Evolutionary conservation across 176 grass and related monocot species (phyloP).

Genomic region (Thalia dealbata): DNA sequence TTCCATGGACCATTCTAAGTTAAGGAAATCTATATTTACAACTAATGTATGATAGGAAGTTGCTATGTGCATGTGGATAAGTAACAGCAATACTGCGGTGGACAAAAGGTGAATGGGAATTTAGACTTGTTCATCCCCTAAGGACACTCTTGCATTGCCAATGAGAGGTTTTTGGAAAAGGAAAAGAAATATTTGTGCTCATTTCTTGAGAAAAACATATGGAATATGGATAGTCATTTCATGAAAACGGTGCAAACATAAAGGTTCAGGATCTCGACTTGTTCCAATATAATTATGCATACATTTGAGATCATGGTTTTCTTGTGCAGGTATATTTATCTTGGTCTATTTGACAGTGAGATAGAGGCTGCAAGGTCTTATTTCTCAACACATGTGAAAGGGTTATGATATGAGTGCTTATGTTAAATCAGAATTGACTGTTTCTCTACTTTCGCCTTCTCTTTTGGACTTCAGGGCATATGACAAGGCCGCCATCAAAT

Average conservation of each 20-base stretch:
- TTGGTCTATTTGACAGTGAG: conserved; percentile 94
- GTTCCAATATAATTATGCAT: too few relatives aligned
- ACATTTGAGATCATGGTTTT: too few relatives aligned
- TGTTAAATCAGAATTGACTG: neutral
- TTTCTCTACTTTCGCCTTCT: conserved; percentile 7
- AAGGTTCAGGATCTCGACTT: too few relatives aligned
- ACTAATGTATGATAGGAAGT: neutral
- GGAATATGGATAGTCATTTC: too few relatives aligned
- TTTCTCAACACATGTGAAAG: neutral
- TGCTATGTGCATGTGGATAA: neutral
- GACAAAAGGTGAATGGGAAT: too few relatives aligned
- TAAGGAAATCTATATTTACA: neutral
- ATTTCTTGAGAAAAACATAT: too few relatives aligned
- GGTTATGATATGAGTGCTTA: neutral
- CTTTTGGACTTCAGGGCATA: conserved; percentile 55
- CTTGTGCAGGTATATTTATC: conserved; percentile 84
- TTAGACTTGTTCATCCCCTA: too few relatives aligned
- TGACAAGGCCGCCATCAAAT: conserved; percentile 86
- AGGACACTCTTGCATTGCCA: too few relatives aligned
- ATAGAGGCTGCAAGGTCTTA: conserved; percentile 80
- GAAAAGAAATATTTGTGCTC: too few relatives aligned
- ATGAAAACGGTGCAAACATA: neutral
- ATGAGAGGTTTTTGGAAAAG: too few relatives aligned
- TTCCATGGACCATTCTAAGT: neutral
- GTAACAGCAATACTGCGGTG: neutral